phyloP scores from a whole-genome alignment of 73 alveolate species.

The Paramecium primaurelia region DNA sequence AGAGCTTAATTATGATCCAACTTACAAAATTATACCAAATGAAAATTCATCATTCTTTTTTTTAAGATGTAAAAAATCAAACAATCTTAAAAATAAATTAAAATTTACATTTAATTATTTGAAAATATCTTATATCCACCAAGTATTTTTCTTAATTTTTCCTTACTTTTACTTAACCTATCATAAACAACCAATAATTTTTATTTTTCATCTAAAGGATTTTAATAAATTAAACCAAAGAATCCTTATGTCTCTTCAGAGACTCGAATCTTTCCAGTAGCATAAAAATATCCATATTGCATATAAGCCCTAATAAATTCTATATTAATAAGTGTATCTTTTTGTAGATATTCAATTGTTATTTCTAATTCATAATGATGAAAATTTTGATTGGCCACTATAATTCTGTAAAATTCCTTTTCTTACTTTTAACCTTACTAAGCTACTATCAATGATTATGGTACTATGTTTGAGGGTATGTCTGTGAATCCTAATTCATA shows the following conservation, averaged over 20 bases:
- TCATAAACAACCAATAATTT: neutral
- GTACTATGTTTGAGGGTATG: neutral
- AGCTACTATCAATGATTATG: neutral
- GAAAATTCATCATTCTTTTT: neutral
- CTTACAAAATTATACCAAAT: neutral
- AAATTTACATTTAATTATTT: neutral
- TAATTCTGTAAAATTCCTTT: neutral
- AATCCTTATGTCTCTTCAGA: neutral
- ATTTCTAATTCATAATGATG: slow-evolving; percentile 19
- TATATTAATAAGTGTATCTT: neutral
- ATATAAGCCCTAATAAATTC: neutral
- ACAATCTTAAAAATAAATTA: neutral
- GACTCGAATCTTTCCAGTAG: neutral
- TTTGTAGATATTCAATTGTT: neutral
- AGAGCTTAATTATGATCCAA: neutral
- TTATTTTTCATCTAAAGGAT: neutral
- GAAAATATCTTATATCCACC: neutral
- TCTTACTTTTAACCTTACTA: neutral
- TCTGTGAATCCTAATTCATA: neutral
- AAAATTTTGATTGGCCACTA: neutral
- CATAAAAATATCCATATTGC: slow-evolving; percentile 11
- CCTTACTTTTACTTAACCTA: neutral
- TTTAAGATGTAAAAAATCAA: neutral
- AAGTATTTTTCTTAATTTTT: neutral
- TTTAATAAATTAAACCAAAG: neutral